Percentiles rank a stretch among this genome's conserved stretches.
Conservation (phyloP, 140 eudicot genomes). For the Oenanthe javanica region DNA sequence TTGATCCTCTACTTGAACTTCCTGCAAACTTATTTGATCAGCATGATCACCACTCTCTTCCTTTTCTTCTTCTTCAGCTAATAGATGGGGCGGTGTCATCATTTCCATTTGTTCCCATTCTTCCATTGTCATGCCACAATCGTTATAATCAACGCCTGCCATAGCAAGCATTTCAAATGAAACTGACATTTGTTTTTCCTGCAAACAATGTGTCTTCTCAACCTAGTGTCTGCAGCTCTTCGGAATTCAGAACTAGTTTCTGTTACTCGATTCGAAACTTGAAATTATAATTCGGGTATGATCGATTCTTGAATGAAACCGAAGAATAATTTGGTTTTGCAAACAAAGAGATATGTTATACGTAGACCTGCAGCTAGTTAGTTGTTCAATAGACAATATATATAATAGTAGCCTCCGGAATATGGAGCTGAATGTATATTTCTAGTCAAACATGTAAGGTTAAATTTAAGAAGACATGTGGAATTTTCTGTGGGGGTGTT, state of each 20-base stretch:
- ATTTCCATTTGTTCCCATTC: background rate
- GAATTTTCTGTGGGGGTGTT: background rate
- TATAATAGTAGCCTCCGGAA: background rate
- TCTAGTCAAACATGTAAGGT: background rate
- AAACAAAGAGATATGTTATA: background rate
- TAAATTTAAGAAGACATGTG: background rate
- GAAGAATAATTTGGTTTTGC: background rate
- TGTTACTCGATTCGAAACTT: no score
- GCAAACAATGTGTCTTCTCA: background rate
- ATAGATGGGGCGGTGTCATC: slow-evolving; percentile 5
- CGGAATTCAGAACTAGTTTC: background rate
- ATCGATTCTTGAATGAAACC: background rate
- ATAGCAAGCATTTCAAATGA: slow-evolving; percentile 6
- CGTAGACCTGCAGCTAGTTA: background rate
- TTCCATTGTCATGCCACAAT: background rate
- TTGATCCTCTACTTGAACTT: background rate
- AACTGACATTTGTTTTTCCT: background rate
- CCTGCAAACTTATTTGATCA: background rate
- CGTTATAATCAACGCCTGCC: background rate
- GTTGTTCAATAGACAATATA: background rate
- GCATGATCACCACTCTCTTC: background rate
- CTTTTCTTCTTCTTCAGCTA: background rate
- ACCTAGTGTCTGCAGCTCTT: background rate
- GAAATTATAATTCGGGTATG: background rate
- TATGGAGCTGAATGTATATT: background rate